phyloP scores from a whole-genome alignment of 179 eudicot species.

The Amaranthus tricolor region DNA sequence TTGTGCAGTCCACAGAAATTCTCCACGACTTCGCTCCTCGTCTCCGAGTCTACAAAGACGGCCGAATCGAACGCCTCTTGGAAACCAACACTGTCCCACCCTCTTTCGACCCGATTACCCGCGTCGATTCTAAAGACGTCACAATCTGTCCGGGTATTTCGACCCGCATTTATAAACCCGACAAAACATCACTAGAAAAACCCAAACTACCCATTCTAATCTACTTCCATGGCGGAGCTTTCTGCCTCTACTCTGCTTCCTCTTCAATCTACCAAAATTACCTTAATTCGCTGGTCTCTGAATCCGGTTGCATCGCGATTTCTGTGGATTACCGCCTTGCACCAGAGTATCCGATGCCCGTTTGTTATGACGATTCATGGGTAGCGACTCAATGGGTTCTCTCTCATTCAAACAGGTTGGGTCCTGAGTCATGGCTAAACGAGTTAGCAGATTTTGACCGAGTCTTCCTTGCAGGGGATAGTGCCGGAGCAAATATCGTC shows the following conservation, averaged over 20 bases:
- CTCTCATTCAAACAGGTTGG: conserved; percentile 18
- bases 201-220: conserved; percentile 32
- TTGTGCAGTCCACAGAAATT: conserved; percentile 17
- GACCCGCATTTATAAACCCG: conserved; percentile 39
- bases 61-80: conserved; percentile 33
- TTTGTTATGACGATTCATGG: conserved; percentile 36
- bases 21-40: conserved; percentile 45
- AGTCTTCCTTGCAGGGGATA: conserved; percentile 41
- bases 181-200: conserved; percentile 3
- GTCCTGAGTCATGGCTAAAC: conserved; percentile 33
- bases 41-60: conserved; percentile 38
- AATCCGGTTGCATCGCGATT: conserved; percentile 24
- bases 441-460: conserved; percentile 22
- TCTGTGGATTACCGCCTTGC: conserved; percentile 43
- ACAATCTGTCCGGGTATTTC: conserved; percentile 24
- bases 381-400: conserved; percentile 31
- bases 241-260: conserved; percentile 33
- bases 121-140: conserved; percentile 37
- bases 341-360: conserved; percentile 38
- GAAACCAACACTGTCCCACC: conserved; percentile 34
- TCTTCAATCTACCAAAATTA: conserved; percentile 31
- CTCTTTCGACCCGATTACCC: conserved; percentile 25
- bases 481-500: conserved; percentile 43
- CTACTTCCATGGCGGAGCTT: conserved; percentile 47
- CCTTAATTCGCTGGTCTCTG: conserved; percentile 28